Evolutionary conservation across 495 filamentous ascomycete genomes (phyloP).

Genomic region (Sordaria brevicollis): DNA sequence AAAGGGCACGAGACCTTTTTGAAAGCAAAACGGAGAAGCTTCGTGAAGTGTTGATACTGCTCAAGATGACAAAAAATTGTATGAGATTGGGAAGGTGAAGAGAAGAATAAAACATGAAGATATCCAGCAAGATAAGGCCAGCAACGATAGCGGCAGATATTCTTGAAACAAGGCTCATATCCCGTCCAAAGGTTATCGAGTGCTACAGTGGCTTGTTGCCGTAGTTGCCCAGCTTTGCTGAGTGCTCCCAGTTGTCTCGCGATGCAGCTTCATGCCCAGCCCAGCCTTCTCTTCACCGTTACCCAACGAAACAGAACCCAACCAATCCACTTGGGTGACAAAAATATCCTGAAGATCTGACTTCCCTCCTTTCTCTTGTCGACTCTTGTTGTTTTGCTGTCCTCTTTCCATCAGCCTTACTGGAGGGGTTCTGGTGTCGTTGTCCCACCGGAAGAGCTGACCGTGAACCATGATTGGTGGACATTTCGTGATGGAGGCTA

Average conservation of each 20-base stretch:
- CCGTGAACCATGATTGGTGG: not conserved
- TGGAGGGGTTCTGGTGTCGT: not conserved
- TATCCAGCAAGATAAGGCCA: not conserved
- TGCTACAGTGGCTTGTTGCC: not conserved
- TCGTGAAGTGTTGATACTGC: not conserved
- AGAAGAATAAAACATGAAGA: not conserved
- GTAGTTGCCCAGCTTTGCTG: not conserved
- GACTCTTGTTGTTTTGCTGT: not conserved
- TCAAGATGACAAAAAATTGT: not conserved
- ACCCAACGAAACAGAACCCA: not conserved
- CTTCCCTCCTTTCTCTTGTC: not conserved
- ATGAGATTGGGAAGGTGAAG: not conserved
- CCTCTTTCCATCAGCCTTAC: not conserved
- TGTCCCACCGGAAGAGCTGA: not conserved
- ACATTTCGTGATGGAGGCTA: not conserved
- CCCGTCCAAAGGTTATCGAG: not conserved
- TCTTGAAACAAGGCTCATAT: not conserved
- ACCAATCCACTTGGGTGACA: not conserved
- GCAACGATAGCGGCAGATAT: not conserved
- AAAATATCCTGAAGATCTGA: not conserved
- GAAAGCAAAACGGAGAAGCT: not conserved
- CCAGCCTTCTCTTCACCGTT: not conserved
- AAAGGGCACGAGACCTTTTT: not conserved
- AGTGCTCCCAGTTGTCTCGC: not conserved
- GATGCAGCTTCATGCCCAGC: not conserved